phyloP scores from a whole-genome alignment of 306 rosid species.

The Ormosia semicastrata region DNA sequence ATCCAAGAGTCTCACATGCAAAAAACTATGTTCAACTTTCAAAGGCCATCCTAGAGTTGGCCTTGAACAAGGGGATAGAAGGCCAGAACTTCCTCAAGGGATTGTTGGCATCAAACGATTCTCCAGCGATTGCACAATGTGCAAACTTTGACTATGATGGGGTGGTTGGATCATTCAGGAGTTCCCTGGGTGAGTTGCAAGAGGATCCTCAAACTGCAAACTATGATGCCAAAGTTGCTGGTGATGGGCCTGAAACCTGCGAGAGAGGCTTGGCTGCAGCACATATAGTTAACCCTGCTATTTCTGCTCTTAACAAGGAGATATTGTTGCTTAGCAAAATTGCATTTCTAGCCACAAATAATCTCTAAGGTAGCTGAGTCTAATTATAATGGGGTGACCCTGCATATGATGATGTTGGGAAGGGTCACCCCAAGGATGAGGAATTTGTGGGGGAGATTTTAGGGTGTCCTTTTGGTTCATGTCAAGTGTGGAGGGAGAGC shows the following conservation, averaged over 20 bases:
- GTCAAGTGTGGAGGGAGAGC: background rate
- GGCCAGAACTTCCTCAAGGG: background rate
- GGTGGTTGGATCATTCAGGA: background rate
- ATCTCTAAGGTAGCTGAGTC: background rate
- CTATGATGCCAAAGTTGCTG: slow-evolving; percentile 29
- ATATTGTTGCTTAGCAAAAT: background rate
- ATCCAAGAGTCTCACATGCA: background rate
- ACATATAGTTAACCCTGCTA: background rate
- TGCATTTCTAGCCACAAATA: background rate
- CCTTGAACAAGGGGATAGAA: background rate
- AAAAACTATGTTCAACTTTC: background rate
- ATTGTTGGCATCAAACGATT: background rate
- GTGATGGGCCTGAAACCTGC: background rate
- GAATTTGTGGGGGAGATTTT: background rate
- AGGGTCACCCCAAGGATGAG: background rate
- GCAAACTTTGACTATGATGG: background rate
- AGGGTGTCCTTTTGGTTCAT: too few species aligned
- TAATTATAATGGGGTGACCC: too few species aligned
- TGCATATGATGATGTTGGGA: too few species aligned
- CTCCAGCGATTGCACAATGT: background rate
- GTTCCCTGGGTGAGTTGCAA: background rate
- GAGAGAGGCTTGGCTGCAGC: background rate
- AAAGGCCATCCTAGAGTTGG: background rate
- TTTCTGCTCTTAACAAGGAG: slow-evolving; percentile 1
- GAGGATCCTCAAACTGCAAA: slow-evolving; percentile 26